These are phyloP conservation scores for Bidens hawaiensis DNA, from an alignment of 140 eudicot species.

Conservation along the genomic window DNA sequence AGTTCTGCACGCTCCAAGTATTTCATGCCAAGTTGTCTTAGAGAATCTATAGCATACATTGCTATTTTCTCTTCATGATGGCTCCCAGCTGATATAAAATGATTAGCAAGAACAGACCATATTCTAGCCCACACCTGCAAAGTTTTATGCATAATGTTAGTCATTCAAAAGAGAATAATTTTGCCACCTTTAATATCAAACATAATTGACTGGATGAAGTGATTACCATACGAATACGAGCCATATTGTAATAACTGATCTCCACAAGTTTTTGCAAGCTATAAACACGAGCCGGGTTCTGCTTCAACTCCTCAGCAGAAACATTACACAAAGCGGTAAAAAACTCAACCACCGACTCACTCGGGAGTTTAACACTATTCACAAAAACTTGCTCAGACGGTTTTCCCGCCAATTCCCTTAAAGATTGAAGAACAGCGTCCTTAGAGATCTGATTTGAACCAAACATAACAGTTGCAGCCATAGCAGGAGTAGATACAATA, in stretches of 20 bases:
- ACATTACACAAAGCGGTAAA: conserved; percentile 91
- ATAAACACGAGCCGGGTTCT: conserved; percentile 91
- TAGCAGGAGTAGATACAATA: conserved; percentile 66
- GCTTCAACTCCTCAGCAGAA: conserved; percentile 89
- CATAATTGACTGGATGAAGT: conserved; percentile 22
- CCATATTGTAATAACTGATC: conserved; percentile 97
- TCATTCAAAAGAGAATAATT: neutral
- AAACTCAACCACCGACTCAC: conserved; percentile 93
- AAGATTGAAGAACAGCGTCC: conserved; percentile 87
- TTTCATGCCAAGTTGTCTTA: conserved; percentile 96
- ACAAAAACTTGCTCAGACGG: conserved; percentile 93
- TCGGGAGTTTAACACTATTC: conserved; percentile 86
- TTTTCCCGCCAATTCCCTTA: conserved; percentile 90
- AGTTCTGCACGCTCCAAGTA: conserved; percentile 96
- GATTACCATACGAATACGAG: conserved; percentile 95
- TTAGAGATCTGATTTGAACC: conserved; percentile 95
- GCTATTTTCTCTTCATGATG: conserved; percentile 98
- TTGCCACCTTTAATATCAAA: conserved; percentile 6
- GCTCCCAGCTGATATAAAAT: conserved; percentile 95
- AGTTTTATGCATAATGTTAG: conserved; percentile 11
- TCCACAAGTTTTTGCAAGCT: conserved; percentile 98
- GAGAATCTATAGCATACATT: conserved; percentile 97
- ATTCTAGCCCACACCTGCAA: conserved; percentile 98
- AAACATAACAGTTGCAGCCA: conserved; percentile 88
- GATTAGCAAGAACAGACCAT: conserved; percentile 93